Percentiles rank a stretch among this genome's conserved stretches.
phyloP scores from a whole-genome alignment of 2,329 filamentous ascomycete species.

The Dryadomyces sulphureus region DNA sequence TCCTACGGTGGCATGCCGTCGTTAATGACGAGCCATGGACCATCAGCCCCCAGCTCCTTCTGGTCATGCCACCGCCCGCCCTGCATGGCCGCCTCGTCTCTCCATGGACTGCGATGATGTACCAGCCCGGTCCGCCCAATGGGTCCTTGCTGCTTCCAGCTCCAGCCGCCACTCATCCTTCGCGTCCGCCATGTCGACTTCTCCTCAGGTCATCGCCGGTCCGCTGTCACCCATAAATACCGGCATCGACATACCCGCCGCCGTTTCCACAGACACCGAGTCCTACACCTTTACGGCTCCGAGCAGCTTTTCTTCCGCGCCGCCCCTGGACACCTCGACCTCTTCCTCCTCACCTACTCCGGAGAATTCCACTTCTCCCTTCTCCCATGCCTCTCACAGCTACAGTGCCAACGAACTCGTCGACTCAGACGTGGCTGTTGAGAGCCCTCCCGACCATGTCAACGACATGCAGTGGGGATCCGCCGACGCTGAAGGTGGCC shows the following conservation, averaged over 20 bases:
- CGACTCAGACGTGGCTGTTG: constrained; percentile 5
- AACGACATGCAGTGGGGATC: constrained; percentile 33
- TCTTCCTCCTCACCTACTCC: constrained; percentile 26
- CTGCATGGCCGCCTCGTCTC: constrained; percentile 28
- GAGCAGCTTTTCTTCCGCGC: constrained; percentile 5
- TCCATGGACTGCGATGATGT: constrained; percentile 27
- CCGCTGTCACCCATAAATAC: constrained; percentile 40
- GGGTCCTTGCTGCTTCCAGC: constrained; percentile 17
- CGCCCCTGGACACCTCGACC: constrained; percentile 14
- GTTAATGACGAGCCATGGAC: constrained; percentile 32
- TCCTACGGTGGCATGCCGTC: constrained; percentile 21
- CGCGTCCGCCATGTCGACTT: constrained; percentile 16
- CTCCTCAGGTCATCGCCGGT: constrained; percentile 20
- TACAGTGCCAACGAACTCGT: constrained; percentile 21
- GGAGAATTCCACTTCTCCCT: constrained; percentile 31
- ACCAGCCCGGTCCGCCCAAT: constrained; percentile 19
- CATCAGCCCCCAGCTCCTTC: constrained; percentile 25
- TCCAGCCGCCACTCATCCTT: constrained; percentile 15
- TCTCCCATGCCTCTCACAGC: constrained; percentile 30
- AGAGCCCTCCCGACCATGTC: constrained; percentile 14
- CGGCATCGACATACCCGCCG: constrained; percentile 24
- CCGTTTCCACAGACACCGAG: constrained; percentile 9
- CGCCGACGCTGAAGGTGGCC: neutral
- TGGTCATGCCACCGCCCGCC: constrained; percentile 26
- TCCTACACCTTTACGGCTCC: constrained; percentile 13